A percentile compares a stretch with the other conserved stretches of the same genome.
These are phyloP conservation scores for Spatholobus suberectus DNA, from an alignment of 306 rosid species.

Conservation along the genomic window DNA sequence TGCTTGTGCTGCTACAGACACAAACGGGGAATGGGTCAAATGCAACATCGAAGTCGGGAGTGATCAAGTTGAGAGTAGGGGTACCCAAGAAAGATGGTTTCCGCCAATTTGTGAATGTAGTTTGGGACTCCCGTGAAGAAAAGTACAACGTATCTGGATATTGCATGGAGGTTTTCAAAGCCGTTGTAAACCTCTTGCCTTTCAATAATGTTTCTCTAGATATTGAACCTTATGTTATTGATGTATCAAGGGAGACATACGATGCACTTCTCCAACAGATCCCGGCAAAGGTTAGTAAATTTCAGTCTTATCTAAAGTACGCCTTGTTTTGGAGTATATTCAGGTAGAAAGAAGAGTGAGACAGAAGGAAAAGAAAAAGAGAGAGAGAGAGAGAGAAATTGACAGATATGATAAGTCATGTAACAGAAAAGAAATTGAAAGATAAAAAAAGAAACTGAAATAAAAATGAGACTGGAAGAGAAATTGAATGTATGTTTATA, in stretches of 20 bases:
- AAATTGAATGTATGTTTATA: no score
- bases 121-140: neutral
- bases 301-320: neutral
- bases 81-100: constrained; percentile 47
- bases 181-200: constrained; percentile 18
- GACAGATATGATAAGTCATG: no score
- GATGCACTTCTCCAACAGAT: constrained; percentile 37
- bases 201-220: constrained; percentile 28
- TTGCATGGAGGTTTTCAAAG: constrained; percentile 49
- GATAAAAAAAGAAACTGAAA: no score
- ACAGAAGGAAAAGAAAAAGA: no score
- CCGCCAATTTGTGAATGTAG: constrained; percentile 33
- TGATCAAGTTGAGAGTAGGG: constrained; percentile 36
- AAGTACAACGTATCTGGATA: constrained; percentile 38
- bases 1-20: constrained; percentile 5
- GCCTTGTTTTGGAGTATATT: no score
- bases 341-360: no score
- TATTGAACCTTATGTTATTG: constrained; percentile 21
- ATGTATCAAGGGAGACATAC: constrained; percentile 28
- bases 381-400: no score
- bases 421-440: no score
- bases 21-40: neutral
- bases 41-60: neutral
- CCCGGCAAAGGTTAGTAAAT: constrained; percentile 29
- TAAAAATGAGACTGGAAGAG: no score